Percentiles rank a stretch among this genome's conserved stretches.
phyloP scores from a whole-genome alignment of 169 alveolate genomes.

The Cryptosporidium meleagridis region DNA sequence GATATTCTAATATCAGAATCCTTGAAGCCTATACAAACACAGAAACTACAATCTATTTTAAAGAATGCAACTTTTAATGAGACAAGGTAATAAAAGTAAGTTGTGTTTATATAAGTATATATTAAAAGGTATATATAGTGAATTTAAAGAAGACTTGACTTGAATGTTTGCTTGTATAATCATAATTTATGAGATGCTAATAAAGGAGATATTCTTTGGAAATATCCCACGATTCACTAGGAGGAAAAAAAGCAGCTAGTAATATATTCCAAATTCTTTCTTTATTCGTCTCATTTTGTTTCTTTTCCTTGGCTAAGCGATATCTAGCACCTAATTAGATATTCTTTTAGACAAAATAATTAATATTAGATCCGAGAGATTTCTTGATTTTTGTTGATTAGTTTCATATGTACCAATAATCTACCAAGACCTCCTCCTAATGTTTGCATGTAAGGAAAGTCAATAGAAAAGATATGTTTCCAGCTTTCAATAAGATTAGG shows the following conservation, averaged over 20 bases:
- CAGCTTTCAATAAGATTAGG: not conserved
- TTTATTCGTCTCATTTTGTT: not conserved
- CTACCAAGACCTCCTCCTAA: constrained; percentile 71
- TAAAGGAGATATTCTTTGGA: not conserved
- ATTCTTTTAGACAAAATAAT: not conserved
- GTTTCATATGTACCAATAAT: constrained; percentile 31
- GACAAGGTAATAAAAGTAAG: not conserved
- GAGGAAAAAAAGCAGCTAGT: not conserved
- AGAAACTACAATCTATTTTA: constrained; percentile 50
- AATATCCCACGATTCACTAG: not conserved
- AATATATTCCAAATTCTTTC: not conserved
- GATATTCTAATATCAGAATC: not conserved
- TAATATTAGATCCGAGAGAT: not conserved
- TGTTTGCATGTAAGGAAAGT: constrained; percentile 39
- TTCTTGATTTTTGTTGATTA: not conserved
- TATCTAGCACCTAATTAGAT: not conserved
- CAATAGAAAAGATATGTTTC: constrained; percentile 1
- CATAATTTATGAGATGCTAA: not conserved
- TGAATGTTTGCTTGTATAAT: not conserved
- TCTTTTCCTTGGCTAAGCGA: not conserved
- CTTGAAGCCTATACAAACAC: constrained; percentile 53
- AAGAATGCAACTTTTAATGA: not conserved
- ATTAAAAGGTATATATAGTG: not conserved
- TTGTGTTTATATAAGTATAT: not conserved
- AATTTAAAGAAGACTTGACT: not conserved